Conservation (phyloP, 2,329 filamentous ascomycete genomes). For the Fusarium tricinctum region DNA sequence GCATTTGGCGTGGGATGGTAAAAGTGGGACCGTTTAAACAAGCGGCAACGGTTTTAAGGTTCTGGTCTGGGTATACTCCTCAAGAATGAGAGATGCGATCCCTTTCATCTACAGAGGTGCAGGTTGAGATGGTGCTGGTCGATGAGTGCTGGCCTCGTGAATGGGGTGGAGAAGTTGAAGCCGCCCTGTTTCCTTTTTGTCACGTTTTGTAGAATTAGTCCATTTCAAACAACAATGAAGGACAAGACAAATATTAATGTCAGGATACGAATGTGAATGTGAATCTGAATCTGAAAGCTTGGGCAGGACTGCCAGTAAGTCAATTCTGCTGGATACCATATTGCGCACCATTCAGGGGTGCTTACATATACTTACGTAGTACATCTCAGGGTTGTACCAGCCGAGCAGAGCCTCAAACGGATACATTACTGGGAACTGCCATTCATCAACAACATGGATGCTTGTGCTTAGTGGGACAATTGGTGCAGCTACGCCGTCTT, state of each 20-base stretch:
- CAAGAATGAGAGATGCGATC: background rate
- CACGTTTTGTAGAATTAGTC: conserved; percentile 13
- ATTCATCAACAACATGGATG: background rate
- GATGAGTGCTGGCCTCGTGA: background rate
- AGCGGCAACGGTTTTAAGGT: background rate
- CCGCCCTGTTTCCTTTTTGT: conserved; percentile 20
- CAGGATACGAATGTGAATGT: background rate
- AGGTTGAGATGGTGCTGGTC: background rate
- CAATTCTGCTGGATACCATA: background rate
- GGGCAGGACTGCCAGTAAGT: background rate
- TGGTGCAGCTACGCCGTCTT: conserved; percentile 3
- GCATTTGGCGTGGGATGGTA: background rate
- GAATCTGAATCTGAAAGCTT: background rate
- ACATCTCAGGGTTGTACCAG: too few species aligned
- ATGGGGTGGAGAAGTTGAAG: background rate
- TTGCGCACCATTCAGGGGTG: background rate
- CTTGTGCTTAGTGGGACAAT: background rate
- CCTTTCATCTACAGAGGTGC: background rate
- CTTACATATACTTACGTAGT: background rate
- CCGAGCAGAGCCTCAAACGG: conserved; percentile 10
- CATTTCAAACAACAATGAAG: background rate
- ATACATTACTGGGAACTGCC: background rate
- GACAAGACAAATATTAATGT: background rate
- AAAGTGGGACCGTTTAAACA: background rate
- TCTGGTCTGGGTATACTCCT: background rate